Conservation (phyloP, 257 asterid genomes). For the Cruciata laevipes region DNA sequence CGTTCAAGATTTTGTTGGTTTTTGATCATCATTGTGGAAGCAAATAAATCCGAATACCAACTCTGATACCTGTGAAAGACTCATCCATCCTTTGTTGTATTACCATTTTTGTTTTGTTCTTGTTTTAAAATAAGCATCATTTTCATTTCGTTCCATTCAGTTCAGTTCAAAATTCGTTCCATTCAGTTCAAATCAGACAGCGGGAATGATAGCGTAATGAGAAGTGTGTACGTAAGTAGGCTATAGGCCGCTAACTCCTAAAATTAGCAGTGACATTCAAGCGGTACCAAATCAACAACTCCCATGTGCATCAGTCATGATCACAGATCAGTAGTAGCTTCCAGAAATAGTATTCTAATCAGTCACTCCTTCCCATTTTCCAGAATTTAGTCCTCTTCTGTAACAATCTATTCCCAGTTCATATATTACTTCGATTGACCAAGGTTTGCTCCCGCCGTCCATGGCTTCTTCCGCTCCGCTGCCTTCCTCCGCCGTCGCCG, state of each 20-base stretch:
- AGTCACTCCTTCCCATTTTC: neutral
- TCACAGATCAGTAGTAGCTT: neutral
- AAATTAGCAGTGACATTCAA: neutral
- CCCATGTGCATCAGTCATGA: neutral
- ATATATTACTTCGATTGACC: neutral
- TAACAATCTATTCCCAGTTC: neutral
- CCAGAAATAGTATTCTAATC: neutral
- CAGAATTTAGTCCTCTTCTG: neutral
- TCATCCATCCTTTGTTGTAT: neutral
- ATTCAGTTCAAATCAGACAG: neutral
- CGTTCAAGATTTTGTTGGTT: neutral
- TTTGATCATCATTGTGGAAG: neutral
- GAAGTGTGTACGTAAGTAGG: neutral
- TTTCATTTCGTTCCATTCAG: too few relatives aligned
- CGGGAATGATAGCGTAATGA: neutral
- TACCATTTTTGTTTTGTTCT: neutral
- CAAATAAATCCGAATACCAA: neutral
- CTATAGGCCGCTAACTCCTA: neutral
- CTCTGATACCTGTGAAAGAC: neutral
- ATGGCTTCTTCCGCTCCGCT: constrained; percentile 10
- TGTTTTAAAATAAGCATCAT: neutral
- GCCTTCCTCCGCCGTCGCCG: constrained; percentile 4
- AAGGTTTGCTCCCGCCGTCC: neutral
- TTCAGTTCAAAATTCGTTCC: too few relatives aligned
- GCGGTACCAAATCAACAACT: neutral